Conservation (phyloP, 768 basidiomycete species). For the Termitomyces sp. region DNA sequence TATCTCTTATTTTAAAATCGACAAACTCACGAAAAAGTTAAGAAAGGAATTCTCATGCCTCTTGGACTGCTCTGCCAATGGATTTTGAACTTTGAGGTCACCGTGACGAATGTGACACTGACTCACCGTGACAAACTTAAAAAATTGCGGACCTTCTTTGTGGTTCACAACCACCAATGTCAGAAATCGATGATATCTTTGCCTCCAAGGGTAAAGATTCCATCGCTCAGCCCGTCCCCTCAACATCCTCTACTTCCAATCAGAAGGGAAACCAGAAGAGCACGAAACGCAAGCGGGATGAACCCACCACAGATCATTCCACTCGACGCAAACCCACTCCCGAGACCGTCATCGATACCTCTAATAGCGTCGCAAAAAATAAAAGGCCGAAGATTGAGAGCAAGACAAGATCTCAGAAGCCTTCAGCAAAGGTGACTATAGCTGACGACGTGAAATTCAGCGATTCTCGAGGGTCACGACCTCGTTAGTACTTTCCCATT, state of each 20-base stretch:
- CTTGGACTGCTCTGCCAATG: too few species aligned
- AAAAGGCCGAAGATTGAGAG: slow-evolving; percentile 35
- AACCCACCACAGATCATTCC: slow-evolving; percentile 9
- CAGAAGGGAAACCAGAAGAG: slow-evolving; percentile 47
- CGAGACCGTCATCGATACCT: slow-evolving; percentile 68
- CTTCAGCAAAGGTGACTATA: slow-evolving; percentile 21
- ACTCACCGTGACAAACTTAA: background rate
- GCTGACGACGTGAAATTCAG: slow-evolving; percentile 52
- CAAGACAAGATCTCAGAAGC: slow-evolving; percentile 6
- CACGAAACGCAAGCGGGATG: slow-evolving; percentile 27
- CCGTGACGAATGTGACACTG: slow-evolving; percentile 10
- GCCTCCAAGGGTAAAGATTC: slow-evolving; percentile 44
- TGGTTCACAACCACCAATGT: slow-evolving; percentile 49
- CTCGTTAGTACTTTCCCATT: slow-evolving; percentile 47
- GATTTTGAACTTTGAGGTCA: background rate
- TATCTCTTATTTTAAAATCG: background rate
- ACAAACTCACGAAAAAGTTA: background rate
- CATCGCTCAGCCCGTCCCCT: slow-evolving; percentile 16
- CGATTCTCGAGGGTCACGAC: slow-evolving; percentile 72
- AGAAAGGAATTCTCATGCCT: background rate
- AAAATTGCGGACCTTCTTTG: too few species aligned
- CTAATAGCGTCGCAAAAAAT: slow-evolving; percentile 26
- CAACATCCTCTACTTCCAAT: slow-evolving; percentile 29
- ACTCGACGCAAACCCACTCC: slow-evolving; percentile 33
- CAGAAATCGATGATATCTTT: slow-evolving; percentile 88